phyloP scores from a whole-genome alignment of 805 yeast genomes.

The Metschnikowia vanudenii region DNA sequence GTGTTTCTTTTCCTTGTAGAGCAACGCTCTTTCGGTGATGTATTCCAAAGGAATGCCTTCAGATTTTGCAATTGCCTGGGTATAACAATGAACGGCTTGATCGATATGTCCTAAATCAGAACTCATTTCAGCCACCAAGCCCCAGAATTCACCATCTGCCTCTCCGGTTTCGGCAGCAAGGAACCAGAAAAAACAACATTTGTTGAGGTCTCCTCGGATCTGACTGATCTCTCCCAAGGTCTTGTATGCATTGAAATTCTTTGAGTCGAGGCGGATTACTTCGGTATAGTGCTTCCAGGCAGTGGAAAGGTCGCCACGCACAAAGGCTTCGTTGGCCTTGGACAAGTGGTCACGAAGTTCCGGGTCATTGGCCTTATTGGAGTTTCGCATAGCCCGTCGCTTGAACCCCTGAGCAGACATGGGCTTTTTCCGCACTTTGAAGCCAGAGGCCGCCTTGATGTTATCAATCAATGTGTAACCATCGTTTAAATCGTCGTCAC shows the following conservation, averaged over 20 bases:
- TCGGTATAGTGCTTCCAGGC: slow-evolving; percentile 62
- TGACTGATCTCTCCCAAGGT: slow-evolving; percentile 83
- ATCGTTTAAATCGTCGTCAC: slow-evolving; percentile 41
- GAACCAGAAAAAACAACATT: slow-evolving; percentile 79
- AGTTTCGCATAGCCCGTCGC: slow-evolving; percentile 33
- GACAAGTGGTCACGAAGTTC: slow-evolving; percentile 67
- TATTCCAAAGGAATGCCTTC: slow-evolving; percentile 31
- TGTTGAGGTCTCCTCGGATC: slow-evolving; percentile 61
- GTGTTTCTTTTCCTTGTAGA: slow-evolving; percentile 66
- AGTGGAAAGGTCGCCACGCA: slow-evolving; percentile 53
- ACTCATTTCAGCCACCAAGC: slow-evolving; percentile 67
- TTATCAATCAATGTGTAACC: slow-evolving; percentile 57
- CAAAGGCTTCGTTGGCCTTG: slow-evolving; percentile 80
- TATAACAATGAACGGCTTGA: slow-evolving; percentile 78
- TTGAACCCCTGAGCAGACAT: slow-evolving; percentile 36
- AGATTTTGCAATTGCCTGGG: slow-evolving; percentile 54
- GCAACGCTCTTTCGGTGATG: slow-evolving; percentile 60
- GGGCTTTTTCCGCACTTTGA: slow-evolving; percentile 45
- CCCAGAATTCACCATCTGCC: slow-evolving; percentile 77
- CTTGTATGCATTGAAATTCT: slow-evolving; percentile 79
- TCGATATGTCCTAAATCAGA: slow-evolving; percentile 63
- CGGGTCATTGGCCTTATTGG: slow-evolving; percentile 57
- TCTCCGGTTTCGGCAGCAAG: slow-evolving; percentile 77
- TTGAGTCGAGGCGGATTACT: slow-evolving; percentile 75
- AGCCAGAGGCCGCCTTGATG: slow-evolving; percentile 64